Base-by-base conservation (phyloP, 225 moss, liverwort and hornwort species). In the Physcomitrium patens region DNA sequence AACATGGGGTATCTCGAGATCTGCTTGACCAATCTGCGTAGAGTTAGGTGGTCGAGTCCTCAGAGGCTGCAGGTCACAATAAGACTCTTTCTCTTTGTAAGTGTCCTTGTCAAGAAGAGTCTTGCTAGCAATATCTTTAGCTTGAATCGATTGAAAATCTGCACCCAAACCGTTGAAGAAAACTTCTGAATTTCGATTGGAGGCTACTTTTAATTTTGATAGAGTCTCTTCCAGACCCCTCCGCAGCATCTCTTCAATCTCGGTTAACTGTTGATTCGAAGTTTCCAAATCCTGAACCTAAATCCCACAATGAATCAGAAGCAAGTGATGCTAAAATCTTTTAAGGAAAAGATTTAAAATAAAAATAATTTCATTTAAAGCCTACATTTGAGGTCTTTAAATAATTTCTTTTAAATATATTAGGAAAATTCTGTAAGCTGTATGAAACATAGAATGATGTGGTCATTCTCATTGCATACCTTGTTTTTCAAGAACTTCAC, bases 41-140 rank as follows among this genome's bases (percentile, higher is more conserved):
- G 55, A 65, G 65, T 23, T 59, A 73, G 69, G 56, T 44, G 50
- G 24, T 23, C 19, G 62, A 57, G 44, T 60, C 63, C 18, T 54
- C 42, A 62, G 28, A 43, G 65, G 77, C 24, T 70, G 77, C 67
- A 64, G 60, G 18, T 73, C 67, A 71, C 74, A 60, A 44, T 5
- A 43, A 65, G 77, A 63, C 75, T 83, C 73, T 1, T 65, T 55
- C 75, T 81, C 73, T 1, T 65, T 55, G 53, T 63, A 75, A 45
- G 61, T 17, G 54, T 80, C 83, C 16, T 58, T 73, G 46, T 89
- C 88, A 63, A 85, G 85, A 63, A 81, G 76, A 72, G 83, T 68
- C 75, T 89, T 85, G 69, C 85, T 83, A 59, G 78, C 83, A 79
- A 83, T 43, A 68, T 86, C 83, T 69, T 80, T 84, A 48, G 87